Evolutionary conservation across 129 eudicot genomes (phyloP), one percentile per base, ranked within the genome.

Genomic region (Chrysanthemum makinoi): DNA sequence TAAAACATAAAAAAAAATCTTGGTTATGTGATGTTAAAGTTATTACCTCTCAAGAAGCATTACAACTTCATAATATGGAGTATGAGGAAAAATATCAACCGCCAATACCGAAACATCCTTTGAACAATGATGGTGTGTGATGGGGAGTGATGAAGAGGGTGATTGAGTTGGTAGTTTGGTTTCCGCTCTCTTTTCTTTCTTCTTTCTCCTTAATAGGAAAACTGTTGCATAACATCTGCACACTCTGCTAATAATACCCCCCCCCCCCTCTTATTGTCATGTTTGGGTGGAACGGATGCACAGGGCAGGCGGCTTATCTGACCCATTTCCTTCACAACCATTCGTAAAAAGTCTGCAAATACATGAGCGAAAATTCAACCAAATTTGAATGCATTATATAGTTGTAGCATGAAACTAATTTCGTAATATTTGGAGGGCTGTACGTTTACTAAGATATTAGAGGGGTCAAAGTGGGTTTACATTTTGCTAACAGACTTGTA

Each of bases 241-340:
- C 98, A 94, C 50, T 89, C 98, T 52, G 95, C 64, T 51, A 86
- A 80, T 77, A 94, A 80, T 22, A 94, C 84, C 72, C 95, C 90
- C 77, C 84, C 72, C 95, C 90, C 77, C 98, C 77, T 66, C 98
- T 80, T 3, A 94, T 71, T 7, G 2, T 71, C 65, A 94, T 83
- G 63, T 87, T 89, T 19, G 97, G 98, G 83, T 94, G 98, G 73
- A 94, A 94, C 0, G 97, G 96, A 54, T 94, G 98, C 18, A 84
- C 81, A 5, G 97, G 97, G 90, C 77, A 26, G 66, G 67, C 18
- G 96, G 84, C 74, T 85, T 87, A 12, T 85, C 88, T 52, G 69
- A 62, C 77, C 78, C 80, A n/a, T 63, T 75, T 69, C 81, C 86
- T 66, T 91, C 89, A 28, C 65, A 77, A 33, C 83, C 89, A 71